phyloP scores from a whole-genome alignment of 805 yeast genomes.

The Ogataea dorogensis region DNA sequence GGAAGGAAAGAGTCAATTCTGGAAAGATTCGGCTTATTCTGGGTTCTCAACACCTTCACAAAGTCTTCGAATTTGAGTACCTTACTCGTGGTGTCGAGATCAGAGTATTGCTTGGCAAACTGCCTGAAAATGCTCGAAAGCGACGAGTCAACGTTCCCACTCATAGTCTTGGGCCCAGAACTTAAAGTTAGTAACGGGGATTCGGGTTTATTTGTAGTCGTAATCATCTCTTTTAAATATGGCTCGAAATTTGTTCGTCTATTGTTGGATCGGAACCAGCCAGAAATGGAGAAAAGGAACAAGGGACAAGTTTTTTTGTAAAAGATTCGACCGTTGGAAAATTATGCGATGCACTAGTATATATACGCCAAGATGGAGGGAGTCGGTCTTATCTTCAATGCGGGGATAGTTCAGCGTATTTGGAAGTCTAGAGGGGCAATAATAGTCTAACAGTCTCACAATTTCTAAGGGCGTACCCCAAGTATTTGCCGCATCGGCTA shows the following conservation, averaged over 20 bases:
- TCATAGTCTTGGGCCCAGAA: constrained; percentile 11
- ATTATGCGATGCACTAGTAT: not conserved
- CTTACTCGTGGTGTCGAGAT: constrained; percentile 29
- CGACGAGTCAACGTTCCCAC: constrained; percentile 19
- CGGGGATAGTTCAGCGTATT: constrained; percentile 5
- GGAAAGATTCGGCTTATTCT: constrained; percentile 37
- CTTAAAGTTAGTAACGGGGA: constrained; percentile 8
- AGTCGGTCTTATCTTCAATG: constrained; percentile 5
- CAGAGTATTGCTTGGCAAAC: constrained; percentile 38
- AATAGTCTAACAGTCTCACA: constrained; percentile 7
- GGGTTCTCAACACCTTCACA: constrained; percentile 42
- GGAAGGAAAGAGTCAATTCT: constrained; percentile 39
- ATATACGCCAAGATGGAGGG: not conserved
- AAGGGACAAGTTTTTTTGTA: not conserved
- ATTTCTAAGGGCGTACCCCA: too few species aligned
- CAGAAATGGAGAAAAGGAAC: constrained; percentile 13
- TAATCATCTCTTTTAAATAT: constrained; percentile 10
- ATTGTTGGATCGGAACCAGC: constrained; percentile 12
- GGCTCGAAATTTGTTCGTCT: constrained; percentile 3
- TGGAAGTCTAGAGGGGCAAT: constrained; percentile 5
- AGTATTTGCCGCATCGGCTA: constrained; percentile 10
- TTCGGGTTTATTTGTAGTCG: constrained; percentile 11
- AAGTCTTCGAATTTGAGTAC: constrained; percentile 41
- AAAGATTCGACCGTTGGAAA: not conserved
- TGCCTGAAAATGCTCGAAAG: constrained; percentile 40